Conservation (phyloP, 2,329 filamentous ascomycete genomes). For the Ramichloridium luteum region DNA sequence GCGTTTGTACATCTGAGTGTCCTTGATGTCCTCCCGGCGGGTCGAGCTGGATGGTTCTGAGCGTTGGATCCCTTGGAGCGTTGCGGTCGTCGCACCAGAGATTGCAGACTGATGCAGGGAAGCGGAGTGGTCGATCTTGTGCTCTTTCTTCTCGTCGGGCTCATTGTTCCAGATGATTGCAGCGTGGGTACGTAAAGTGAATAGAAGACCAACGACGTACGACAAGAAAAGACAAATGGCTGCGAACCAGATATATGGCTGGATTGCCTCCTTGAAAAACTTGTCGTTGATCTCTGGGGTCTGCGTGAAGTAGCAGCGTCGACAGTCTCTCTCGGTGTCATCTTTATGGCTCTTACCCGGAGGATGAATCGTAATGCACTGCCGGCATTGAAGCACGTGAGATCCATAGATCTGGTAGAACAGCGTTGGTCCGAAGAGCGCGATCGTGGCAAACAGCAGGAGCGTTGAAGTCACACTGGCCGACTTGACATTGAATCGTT, state of each 20-base stretch:
- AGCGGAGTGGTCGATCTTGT: conserved; percentile 14
- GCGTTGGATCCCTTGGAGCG: background rate
- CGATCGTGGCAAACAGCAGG: conserved; percentile 91
- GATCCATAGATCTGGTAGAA: conserved; percentile 99
- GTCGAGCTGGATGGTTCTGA: conserved; percentile 27
- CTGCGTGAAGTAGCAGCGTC: conserved; percentile 89
- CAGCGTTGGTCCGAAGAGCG: conserved; percentile 84
- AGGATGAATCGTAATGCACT: conserved; percentile 44
- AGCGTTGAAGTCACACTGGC: conserved; percentile 96
- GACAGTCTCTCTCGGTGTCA: conserved; percentile 57
- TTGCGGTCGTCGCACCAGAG: conserved; percentile 5
- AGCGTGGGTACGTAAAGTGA: conserved; percentile 89
- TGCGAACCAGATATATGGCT: conserved; percentile 85
- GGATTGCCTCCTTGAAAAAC: conserved; percentile 83
- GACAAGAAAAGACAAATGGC: conserved; percentile 78
- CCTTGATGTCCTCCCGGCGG: conserved; percentile 57
- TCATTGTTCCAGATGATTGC: conserved; percentile 95
- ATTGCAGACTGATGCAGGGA: conserved; percentile 6
- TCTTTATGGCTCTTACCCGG: too few relatives aligned
- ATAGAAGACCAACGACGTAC: conserved; percentile 87
- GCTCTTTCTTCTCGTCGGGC: conserved; percentile 37
- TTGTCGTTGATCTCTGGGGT: conserved; percentile 68
- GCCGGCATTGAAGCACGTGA: conserved; percentile 78
- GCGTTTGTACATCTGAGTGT: conserved; percentile 82
- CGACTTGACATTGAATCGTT: conserved; percentile 93